These are phyloP conservation scores for Metarhizium humberi DNA, from an alignment of 2,329 filamentous ascomycete species.

Conservation along the genomic window DNA sequence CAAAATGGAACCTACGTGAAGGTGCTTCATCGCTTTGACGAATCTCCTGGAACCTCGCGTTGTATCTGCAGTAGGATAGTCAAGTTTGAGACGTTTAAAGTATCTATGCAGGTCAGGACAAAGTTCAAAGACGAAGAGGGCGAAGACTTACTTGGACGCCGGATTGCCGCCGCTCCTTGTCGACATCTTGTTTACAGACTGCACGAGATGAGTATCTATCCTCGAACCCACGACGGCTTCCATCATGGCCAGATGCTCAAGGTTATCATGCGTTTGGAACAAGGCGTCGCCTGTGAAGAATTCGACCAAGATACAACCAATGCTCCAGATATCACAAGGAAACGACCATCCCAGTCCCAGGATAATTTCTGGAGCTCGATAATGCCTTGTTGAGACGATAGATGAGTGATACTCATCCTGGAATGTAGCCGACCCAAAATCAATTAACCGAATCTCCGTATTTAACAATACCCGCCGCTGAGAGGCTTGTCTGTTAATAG, in stretches of 20 bases:
- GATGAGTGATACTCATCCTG: constrained; percentile 66
- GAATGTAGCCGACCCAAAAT: constrained; percentile 64
- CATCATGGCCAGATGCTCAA: constrained; percentile 71
- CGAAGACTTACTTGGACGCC: constrained; percentile 49
- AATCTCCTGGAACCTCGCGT: constrained; percentile 56
- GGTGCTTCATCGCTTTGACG: constrained; percentile 62
- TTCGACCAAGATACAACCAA: constrained; percentile 63
- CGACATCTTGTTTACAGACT: constrained; percentile 38
- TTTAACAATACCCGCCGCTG: constrained; percentile 57
- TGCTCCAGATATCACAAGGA: constrained; percentile 66
- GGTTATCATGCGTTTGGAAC: constrained; percentile 64
- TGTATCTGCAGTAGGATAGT: constrained; percentile 56
- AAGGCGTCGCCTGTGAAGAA: constrained; percentile 64
- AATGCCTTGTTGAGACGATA: constrained; percentile 61
- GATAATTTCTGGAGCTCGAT: constrained; percentile 62
- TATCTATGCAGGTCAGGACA: constrained; percentile 35
- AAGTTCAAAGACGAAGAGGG: background rate
- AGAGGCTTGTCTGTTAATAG: constrained; percentile 49
- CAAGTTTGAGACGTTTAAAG: constrained; percentile 56
- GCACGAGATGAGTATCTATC: constrained; percentile 50
- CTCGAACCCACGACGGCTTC: constrained; percentile 53
- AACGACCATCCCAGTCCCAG: constrained; percentile 63
- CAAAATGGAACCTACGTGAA: constrained; percentile 39
- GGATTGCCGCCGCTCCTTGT: constrained; percentile 48
- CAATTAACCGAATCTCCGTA: constrained; percentile 61